Evolutionary conservation across 2,329 filamentous ascomycete genomes (phyloP), one percentile per base, ranked within the genome.

Genomic region (Ophiostoma novo-ulmi): DNA sequence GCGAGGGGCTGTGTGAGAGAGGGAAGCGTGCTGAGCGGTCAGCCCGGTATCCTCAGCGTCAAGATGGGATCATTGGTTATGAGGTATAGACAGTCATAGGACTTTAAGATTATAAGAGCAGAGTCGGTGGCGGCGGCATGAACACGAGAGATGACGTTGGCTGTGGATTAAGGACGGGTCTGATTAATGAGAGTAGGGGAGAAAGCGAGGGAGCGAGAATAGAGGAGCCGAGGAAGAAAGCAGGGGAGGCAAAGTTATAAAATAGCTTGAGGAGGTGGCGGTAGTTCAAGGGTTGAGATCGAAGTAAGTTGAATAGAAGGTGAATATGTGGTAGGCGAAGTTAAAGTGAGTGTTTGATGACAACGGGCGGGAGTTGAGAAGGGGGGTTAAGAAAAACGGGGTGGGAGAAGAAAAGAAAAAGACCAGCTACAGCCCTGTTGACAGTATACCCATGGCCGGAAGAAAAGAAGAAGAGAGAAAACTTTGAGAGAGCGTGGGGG

Each of bases 351-450:
- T 55, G 48, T 14, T 4, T 58, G 52, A 26, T 35, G 26, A 63
- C 8, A 35, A 63, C 4, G 17, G 22, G 26, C 5, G 26, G 5
- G 26, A 35, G 26, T 17, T 55, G 52, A 22, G 52, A 31, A 55
- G 52, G 52, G 44, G 44, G 20, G 14, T 5, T 11, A 14, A 41
- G 44, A n/a, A 38, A 31, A 13, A 44, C 41, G 20, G 14, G 17
- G 10, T 20, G 44, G 11, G 35, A 66, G 39, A 11, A 35, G 38
- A 55, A 35, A 64, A 44, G 38, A 58, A n/a, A n/a, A 22, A 13
- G 58, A 61, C 36, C 38, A 38, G 68, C 70, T 69, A 67, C 70
- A 31, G 39, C 48, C 44, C 8, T 52, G 67, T 55, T 52, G 68
- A 31, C 63, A 44, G 64, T 48, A 67, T 65, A 39, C 68, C 22